Percentiles rank a stretch among this genome's conserved stretches.
Conservation (phyloP, 306 rosid species). For the Spatholobus suberectus region DNA sequence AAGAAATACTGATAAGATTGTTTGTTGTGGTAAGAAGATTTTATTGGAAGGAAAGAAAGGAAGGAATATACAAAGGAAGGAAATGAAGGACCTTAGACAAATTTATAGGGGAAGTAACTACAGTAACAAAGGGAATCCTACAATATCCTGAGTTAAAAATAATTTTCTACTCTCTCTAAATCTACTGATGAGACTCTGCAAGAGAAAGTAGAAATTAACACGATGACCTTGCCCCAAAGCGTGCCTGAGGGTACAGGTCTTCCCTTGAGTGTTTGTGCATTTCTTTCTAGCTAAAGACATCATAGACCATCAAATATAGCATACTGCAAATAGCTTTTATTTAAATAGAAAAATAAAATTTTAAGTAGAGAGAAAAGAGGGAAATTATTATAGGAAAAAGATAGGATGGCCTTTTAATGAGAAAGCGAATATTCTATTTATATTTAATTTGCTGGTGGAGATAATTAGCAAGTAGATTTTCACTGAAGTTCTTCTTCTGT, state of each 20-base stretch:
- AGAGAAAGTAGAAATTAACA: not conserved
- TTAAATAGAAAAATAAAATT: not conserved
- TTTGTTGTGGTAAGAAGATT: conserved; percentile 4
- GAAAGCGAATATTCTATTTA: not conserved
- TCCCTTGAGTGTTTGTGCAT: not conserved
- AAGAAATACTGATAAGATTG: not conserved
- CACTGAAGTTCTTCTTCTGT: not conserved
- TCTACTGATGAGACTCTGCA: not conserved
- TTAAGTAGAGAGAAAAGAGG: not conserved
- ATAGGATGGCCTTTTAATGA: conserved; percentile 3
- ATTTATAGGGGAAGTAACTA: not conserved
- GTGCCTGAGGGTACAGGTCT: not conserved
- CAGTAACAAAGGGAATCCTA: not conserved
- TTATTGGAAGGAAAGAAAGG: not conserved
- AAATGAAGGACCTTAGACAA: not conserved
- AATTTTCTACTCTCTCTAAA: not conserved
- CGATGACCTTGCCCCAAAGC: not conserved
- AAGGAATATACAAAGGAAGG: not conserved
- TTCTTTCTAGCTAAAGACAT: not conserved
- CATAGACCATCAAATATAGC: not conserved
- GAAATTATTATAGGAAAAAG: not conserved
- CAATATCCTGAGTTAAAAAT: not conserved
- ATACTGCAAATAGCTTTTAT: not conserved
- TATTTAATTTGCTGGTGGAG: not conserved
- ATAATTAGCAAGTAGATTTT: conserved; percentile 1